A percentile compares a stretch with the other conserved stretches of the same genome.
These are phyloP conservation scores for Biscogniauxia mediterranea DNA, from an alignment of 2,329 filamentous ascomycete species.

Conservation along the genomic window DNA sequence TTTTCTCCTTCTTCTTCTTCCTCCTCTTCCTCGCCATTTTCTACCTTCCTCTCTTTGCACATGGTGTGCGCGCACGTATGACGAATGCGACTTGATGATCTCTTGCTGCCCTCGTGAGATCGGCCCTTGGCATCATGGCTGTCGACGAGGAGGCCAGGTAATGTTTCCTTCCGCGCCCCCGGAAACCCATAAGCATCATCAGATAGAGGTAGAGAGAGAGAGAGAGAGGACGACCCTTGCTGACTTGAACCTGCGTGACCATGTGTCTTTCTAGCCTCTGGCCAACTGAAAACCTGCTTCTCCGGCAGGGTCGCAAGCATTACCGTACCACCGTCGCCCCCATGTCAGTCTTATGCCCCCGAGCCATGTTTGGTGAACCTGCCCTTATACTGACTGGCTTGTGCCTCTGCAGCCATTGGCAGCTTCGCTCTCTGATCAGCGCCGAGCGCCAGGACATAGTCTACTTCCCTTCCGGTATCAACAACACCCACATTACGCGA, in stretches of 20 bases:
- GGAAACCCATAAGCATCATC: slow-evolving; percentile 7
- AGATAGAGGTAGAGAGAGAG: slow-evolving; percentile 3
- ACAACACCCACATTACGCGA: slow-evolving; percentile 63
- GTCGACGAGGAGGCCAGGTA: slow-evolving; percentile 54
- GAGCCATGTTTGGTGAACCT: slow-evolving; percentile 6
- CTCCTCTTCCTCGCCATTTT: too few relatives aligned
- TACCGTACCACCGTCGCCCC: slow-evolving; percentile 66
- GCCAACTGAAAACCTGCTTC: slow-evolving; percentile 64
- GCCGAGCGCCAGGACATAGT: slow-evolving; percentile 72
- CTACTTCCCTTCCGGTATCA: slow-evolving; percentile 78
- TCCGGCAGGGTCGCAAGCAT: slow-evolving; percentile 60
- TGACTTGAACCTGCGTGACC: slow-evolving; percentile 13
- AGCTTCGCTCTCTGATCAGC: slow-evolving; percentile 86
- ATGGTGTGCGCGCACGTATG: slow-evolving; percentile 17
- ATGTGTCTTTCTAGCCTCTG: slow-evolving; percentile 49
- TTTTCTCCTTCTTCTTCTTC: too few relatives aligned
- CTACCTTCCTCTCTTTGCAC: slow-evolving; percentile 1
- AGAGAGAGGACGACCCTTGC: slow-evolving; percentile 10
- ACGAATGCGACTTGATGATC: slow-evolving; percentile 32
- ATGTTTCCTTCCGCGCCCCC: slow-evolving; percentile 22
- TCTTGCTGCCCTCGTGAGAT: slow-evolving; percentile 18
- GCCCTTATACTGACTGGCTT: slow-evolving; percentile 3
- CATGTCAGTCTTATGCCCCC: slow-evolving; percentile 47
- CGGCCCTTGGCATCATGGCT: slow-evolving; percentile 47
- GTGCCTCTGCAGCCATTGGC: slow-evolving; percentile 65